Base-by-base conservation (phyloP, 2,329 filamentous ascomycete species). In the Decorospora gaudefroyi region DNA sequence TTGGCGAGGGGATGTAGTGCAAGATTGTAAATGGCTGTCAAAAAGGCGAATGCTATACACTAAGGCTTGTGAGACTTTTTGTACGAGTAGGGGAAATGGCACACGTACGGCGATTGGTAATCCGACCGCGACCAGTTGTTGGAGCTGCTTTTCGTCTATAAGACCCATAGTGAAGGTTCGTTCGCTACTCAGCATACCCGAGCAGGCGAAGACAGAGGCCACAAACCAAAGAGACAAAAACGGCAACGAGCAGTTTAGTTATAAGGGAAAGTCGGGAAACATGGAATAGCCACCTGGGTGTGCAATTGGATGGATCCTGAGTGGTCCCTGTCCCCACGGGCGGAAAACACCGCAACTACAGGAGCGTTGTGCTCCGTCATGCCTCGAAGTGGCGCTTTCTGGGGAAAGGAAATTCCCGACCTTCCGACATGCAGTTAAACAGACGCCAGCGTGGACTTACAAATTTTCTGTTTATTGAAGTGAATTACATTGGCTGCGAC, bases 1-100 rank as follows among this genome's bases (percentile, higher is more conserved):
- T 51, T 61, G 6, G 61, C 59, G 1, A 68, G 59, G 5, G 65
- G 65, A 10, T 67, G 64, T 10, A 66, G 48, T 13, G 57, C 64
- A 13, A 65, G 36, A 25, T 58, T 59, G 44, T 67, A 65, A 26
- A 68, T 44, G 27, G 58, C 34, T 2, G 32, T 45, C 5, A 53
- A 9, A 19, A 64, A n/a, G 27, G 59, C 50, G 33, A 65, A 65
- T 12, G 54, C 34, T 27, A 60, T 23, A 32, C 57, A 38, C 59
- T 64, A 15, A 7, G 31, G 6, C 10, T 6, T 28, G 27, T 62
- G 22, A 55, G 45, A 28, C 25, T 10, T 25, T 3, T 17, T 19
- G 18, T 17, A 32, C 7, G 12, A 10, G 15, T 15, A 16, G 16
- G 35, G 22, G 16, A 6, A 9, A n/a, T 28, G 10, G 10, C 27